phyloP scores from a whole-genome alignment of 2,329 filamentous ascomycete genomes.

The Gliomastix tumulicola region DNA sequence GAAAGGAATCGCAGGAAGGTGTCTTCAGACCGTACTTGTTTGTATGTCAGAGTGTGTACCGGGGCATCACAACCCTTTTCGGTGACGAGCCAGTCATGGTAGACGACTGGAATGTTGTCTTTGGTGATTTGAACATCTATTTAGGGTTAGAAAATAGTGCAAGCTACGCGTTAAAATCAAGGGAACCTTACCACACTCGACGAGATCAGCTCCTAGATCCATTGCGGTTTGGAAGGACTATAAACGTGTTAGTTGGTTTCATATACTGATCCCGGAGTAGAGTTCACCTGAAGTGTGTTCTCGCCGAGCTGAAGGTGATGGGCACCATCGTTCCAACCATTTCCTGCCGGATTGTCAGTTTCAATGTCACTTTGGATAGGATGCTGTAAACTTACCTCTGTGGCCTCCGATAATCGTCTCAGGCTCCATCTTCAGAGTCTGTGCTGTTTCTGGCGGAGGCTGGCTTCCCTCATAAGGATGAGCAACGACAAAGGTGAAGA shows the following conservation, averaged over 20 bases:
- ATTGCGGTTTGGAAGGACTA: neutral
- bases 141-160: neutral
- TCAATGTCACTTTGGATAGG: neutral
- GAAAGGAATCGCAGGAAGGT: neutral
- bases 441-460: neutral
- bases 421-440: neutral
- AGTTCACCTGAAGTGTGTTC: neutral
- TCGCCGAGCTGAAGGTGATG: neutral
- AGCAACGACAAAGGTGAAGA: neutral
- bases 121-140: neutral
- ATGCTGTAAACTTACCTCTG: neutral
- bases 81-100: neutral
- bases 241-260: too few species aligned
- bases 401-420: neutral
- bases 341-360: neutral
- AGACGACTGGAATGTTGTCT: neutral
- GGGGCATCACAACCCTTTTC: neutral
- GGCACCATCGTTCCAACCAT: neutral
- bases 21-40: neutral
- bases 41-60: neutral
- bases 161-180: neutral
- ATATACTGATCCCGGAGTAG: too few species aligned
- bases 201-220: neutral
- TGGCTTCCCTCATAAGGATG: neutral
- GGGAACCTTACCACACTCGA: neutral